These are phyloP conservation scores for Termitomyces sp. DNA, from an alignment of 768 basidiomycete genomes.

Conservation along the genomic window DNA sequence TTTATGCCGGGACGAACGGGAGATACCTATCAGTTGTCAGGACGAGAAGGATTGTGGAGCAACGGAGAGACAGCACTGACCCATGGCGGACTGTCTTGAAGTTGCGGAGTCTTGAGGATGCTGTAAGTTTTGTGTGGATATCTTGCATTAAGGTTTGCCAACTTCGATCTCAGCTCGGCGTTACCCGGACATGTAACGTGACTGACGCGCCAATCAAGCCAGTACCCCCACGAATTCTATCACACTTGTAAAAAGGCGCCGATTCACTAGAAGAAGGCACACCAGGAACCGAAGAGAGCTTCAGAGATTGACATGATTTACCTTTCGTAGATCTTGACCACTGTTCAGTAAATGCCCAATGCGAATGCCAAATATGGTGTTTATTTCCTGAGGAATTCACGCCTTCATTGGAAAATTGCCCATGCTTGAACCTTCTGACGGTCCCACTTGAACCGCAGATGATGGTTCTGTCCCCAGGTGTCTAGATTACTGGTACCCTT, in stretches of 20 bases:
- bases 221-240: too few species aligned
- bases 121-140: constrained; percentile 51
- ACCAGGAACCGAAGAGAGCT: not conserved
- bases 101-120: constrained; percentile 42
- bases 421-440: not conserved
- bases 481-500: not conserved
- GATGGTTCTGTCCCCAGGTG: not conserved
- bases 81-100: constrained; percentile 76
- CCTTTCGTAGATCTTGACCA: not conserved
- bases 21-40: constrained; percentile 66
- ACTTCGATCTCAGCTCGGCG: constrained; percentile 32
- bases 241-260: too few species aligned
- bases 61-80: constrained; percentile 41
- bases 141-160: constrained; percentile 35
- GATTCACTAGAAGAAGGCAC: too few species aligned
- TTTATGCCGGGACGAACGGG: constrained; percentile 96
- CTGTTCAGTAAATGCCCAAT: not conserved
- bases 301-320: not conserved
- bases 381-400: not conserved
- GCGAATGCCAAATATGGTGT: too few species aligned
- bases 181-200: constrained; percentile 16
- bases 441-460: not conserved
- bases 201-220: not conserved
- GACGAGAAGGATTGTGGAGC: constrained; percentile 5
- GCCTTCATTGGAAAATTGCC: not conserved